Percentiles rank a stretch among this genome's conserved stretches.
These are phyloP conservation scores for Xerophyta viscosa DNA, from an alignment of 106 monocot genomes.

Conservation along the genomic window DNA sequence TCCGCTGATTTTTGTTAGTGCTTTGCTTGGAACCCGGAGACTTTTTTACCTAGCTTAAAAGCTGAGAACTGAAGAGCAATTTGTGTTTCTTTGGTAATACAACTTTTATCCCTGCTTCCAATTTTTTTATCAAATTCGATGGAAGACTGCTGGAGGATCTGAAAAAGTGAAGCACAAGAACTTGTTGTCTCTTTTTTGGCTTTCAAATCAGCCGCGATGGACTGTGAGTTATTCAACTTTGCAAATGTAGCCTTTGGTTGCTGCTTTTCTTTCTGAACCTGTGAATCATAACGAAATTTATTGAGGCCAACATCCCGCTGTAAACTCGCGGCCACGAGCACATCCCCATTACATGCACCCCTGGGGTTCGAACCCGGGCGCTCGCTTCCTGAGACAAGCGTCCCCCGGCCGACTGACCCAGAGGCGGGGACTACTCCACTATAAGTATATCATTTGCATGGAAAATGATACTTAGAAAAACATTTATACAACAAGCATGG, in stretches of 20 bases:
- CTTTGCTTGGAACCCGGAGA: conserved; percentile 24
- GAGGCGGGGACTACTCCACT: too few relatives aligned
- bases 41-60: conserved; percentile 37
- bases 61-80: conserved; percentile 44
- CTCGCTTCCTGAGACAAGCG: too few relatives aligned
- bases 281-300: conserved; percentile 1
- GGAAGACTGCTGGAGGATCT: conserved; percentile 58
- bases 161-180: conserved; percentile 51
- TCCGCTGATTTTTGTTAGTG: too few relatives aligned
- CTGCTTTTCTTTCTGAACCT: conserved; percentile 34
- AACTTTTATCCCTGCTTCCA: background rate
- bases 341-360: too few relatives aligned
- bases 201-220: conserved; percentile 19
- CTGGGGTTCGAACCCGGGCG: too few relatives aligned
- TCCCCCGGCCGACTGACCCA: too few relatives aligned
- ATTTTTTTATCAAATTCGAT: conserved; percentile 25
- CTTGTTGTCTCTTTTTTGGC: conserved; percentile 7
- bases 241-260: conserved; percentile 13
- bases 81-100: conserved; percentile 34
- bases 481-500: too few relatives aligned
- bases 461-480: too few relatives aligned
- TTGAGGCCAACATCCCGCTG: background rate
- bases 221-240: conserved; percentile 33
- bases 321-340: background rate
- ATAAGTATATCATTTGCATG: too few relatives aligned